Base-by-base conservation (phyloP, 768 basidiomycete species). In the Suillus subluteus region DNA sequence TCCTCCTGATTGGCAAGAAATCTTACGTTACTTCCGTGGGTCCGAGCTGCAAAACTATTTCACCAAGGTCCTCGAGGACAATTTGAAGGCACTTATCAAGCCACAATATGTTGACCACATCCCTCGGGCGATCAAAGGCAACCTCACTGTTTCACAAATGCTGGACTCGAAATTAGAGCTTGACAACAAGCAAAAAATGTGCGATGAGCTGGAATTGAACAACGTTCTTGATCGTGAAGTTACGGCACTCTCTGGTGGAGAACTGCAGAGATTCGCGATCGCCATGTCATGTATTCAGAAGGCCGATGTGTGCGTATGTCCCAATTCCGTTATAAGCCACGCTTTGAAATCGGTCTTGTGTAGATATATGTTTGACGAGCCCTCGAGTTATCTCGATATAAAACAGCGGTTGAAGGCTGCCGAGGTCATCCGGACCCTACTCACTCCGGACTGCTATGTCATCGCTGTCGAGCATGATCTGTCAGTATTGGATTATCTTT, bases 91-190 rank as follows among this genome's bases (percentile, higher is more conserved):
- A 1, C 87, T 99, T 68, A 99, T 99, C 78, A 99, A 99, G 80
- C 98, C 98, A 1, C 98, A 99, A 87, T 99, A 99, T 76, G 98
- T 99, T 70, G 98, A 99, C 77, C 96, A 99, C 78, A 98, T 99
- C 73, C 98, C 98, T 5, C 88, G 91, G 52, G 95, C 95, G 48
- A 94, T 99, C 84, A 97, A 99, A 79, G 95, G 91, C 63, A 84
- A 81, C 58, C 86, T 94, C 84, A 91, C 91, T 3, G 96, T 99
- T 35, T 82, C 84, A 7, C 84, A 94, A 74, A 98, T 99, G 97
- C 88, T 99, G 67, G 91, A 96, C 73, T 87, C 88, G 37, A 98
- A 98, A 81, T 80, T 90, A 38, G 95, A 99, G 77, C 84, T 87
- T 18, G 89, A 95, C 74, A 98, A 98, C 83, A 92, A 95, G 79